phyloP scores from a whole-genome alignment of 768 basidiomycete species.

The Macrolepiota fuliginosa region DNA sequence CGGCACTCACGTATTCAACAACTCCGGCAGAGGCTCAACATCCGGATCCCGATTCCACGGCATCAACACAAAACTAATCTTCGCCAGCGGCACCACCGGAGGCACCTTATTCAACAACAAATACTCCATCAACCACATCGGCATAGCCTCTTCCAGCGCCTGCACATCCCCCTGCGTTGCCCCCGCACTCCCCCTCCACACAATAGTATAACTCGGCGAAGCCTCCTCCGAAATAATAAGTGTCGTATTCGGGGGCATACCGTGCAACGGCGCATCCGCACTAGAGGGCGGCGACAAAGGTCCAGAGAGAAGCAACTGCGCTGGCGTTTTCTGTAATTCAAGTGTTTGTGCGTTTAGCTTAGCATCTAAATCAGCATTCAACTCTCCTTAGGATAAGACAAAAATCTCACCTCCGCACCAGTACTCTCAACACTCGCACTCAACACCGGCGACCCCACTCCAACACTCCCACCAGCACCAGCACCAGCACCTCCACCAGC shows the following conservation, averaged over 20 bases:
- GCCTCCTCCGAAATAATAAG: conserved; percentile 84
- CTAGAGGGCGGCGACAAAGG: conserved; percentile 65
- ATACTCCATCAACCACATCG: conserved; percentile 88
- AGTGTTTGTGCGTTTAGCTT: conserved; percentile 5
- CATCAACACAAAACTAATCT: conserved; percentile 87
- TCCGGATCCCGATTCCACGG: conserved; percentile 68
- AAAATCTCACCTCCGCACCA: conserved; percentile 23
- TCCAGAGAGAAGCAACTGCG: conserved; percentile 53
- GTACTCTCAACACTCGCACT: conserved; percentile 19
- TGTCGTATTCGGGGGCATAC: conserved; percentile 55
- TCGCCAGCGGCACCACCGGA: conserved; percentile 50
- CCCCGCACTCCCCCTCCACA: conserved; percentile 74
- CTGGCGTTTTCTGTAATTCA: conserved; percentile 41
- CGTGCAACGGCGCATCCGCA: conserved; percentile 67
- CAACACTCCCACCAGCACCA: too few species aligned
- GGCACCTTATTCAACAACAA: conserved; percentile 66
- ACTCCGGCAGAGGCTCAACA: conserved; percentile 66
- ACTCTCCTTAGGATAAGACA: not conserved
- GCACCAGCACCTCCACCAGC: too few species aligned
- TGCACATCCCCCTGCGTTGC: conserved; percentile 40
- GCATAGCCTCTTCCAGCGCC: conserved; percentile 72
- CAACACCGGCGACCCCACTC: not conserved
- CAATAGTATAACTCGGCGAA: conserved; percentile 65
- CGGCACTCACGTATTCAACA: conserved; percentile 77
- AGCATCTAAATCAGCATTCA: conserved; percentile 14